Evolutionary conservation across 140 eudicot species (phyloP).

Genomic region (Oenanthe javanica): DNA sequence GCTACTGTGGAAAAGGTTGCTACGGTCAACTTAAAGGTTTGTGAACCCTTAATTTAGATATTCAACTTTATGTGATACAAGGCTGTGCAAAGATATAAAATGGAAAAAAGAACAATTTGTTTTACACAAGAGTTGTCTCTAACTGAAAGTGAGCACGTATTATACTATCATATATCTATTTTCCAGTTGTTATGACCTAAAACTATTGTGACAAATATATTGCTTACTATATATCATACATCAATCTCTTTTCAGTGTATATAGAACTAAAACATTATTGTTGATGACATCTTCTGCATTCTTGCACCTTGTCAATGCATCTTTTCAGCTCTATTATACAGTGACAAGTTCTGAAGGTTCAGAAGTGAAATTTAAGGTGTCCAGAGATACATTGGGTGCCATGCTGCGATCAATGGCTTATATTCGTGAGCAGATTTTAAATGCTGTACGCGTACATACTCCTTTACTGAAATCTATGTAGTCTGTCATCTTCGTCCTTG

Average conservation of each 20-base stretch:
- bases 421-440: slow-evolving; percentile 86
- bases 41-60: neutral
- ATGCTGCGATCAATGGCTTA: slow-evolving; percentile 98
- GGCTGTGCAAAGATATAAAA: neutral
- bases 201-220: neutral
- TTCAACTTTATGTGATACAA: neutral
- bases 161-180: neutral
- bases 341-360: slow-evolving; percentile 72
- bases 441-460: slow-evolving; percentile 38
- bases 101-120: neutral
- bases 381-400: slow-evolving; percentile 92
- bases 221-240: neutral
- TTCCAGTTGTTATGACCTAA: neutral
- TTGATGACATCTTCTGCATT: neutral
- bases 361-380: slow-evolving; percentile 90
- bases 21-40: slow-evolving; percentile 79
- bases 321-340: slow-evolving; percentile 78
- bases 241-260: too few species aligned
- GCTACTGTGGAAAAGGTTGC: slow-evolving; percentile 77
- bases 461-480: neutral
- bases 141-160: neutral
- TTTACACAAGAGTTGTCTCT: neutral
- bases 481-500: neutral
- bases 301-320: neutral
- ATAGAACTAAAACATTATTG: neutral